A percentile compares a stretch with the other conserved stretches of the same genome.
Conservation (phyloP, 192 early-diverging fungal genomes). For the Umbelopsis sp. region DNA sequence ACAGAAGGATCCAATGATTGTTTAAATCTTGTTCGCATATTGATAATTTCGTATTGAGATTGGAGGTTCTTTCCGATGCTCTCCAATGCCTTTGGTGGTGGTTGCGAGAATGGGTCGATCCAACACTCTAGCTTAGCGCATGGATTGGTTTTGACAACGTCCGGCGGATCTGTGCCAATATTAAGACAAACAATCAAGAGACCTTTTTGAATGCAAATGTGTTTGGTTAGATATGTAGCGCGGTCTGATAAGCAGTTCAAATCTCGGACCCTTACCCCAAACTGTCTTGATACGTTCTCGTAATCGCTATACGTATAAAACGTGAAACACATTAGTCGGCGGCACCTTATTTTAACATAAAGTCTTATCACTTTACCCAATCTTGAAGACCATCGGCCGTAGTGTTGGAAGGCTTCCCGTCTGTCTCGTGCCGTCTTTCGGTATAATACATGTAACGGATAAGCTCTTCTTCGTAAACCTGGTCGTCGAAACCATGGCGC, state of each 20-base stretch:
- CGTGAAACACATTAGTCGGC: not conserved
- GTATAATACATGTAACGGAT: conserved; percentile 57
- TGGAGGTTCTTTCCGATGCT: conserved; percentile 90
- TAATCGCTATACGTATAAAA: conserved; percentile 36
- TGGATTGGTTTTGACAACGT: conserved; percentile 83
- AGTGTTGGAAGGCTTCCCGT: conserved; percentile 28
- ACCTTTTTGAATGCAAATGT: conserved; percentile 41
- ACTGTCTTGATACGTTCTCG: conserved; percentile 77
- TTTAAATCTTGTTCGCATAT: conserved; percentile 82
- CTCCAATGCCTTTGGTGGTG: conserved; percentile 80
- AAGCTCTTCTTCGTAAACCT: conserved; percentile 53
- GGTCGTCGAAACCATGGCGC: conserved; percentile 55
- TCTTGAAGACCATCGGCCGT: conserved; percentile 38
- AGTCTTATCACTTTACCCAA: conserved; percentile 40
- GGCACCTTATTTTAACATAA: not conserved
- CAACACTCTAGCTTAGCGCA: conserved; percentile 94
- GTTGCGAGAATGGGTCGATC: conserved; percentile 86
- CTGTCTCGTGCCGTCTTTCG: conserved; percentile 58
- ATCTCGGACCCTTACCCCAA: conserved; percentile 41
- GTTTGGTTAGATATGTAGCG: not conserved
- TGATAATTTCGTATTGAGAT: conserved; percentile 90
- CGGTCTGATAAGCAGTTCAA: not conserved
- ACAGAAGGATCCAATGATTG: conserved; percentile 87
- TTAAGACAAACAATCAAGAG: conserved; percentile 91
- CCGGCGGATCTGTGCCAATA: conserved; percentile 95